phyloP scores from a whole-genome alignment of 148 eudicot species.

The Selenicereus undatus region DNA sequence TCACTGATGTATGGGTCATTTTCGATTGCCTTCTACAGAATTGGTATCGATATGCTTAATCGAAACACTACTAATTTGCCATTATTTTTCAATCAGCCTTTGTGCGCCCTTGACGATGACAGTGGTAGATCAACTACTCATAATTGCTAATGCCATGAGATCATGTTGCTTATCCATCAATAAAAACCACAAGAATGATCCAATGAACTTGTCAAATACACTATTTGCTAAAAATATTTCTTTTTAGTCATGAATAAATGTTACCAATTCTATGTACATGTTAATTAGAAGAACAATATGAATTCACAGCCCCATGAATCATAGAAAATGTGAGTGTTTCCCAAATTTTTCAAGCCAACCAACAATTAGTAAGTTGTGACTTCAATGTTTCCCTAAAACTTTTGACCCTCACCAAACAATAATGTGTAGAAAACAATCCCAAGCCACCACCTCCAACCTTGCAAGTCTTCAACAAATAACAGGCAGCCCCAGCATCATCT shows the following conservation, averaged over 20 bases:
- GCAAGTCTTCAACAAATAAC: conserved; percentile 65
- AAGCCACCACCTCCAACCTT: conserved; percentile 33
- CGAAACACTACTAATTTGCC: no score
- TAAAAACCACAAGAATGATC: neutral
- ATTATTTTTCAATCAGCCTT: no score
- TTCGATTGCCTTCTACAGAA: no score
- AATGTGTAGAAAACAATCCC: conserved; percentile 54
- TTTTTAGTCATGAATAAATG: no score
- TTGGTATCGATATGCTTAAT: no score
- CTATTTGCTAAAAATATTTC: no score
- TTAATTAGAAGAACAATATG: no score
- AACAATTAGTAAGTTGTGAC: conserved; percentile 51
- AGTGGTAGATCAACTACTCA: no score
- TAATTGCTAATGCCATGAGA: no score
- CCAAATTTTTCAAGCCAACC: conserved; percentile 30
- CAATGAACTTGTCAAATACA: no score
- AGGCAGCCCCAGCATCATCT: conserved; percentile 38
- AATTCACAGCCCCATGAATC: neutral
- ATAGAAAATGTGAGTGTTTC: neutral
- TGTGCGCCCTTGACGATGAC: no score
- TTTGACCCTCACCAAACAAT: conserved; percentile 46
- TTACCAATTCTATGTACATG: neutral
- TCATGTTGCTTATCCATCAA: neutral
- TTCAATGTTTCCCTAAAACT: conserved; percentile 46
- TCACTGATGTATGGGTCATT: no score